Evolutionary conservation across 2,329 filamentous ascomycete genomes (phyloP).

Genomic region (Venturia asperata): DNA sequence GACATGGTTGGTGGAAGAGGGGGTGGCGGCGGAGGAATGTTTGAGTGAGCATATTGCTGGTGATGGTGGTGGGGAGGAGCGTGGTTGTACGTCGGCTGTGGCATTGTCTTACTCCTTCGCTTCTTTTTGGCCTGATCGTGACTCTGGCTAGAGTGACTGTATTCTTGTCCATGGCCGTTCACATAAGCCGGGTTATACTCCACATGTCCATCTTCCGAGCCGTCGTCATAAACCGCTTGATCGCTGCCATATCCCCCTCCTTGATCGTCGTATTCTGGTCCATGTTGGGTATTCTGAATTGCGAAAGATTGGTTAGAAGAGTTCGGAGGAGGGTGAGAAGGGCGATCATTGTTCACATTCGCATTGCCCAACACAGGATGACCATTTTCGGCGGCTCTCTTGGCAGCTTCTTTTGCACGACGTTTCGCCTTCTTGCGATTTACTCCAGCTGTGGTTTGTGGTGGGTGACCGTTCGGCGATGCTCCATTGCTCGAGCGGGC

Average conservation of each 20-base stretch:
- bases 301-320: conserved; percentile 8
- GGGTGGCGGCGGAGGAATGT: conserved; percentile 22
- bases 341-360: conserved; percentile 29
- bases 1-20: conserved; percentile 28
- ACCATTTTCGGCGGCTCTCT: conserved; percentile 38
- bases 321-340: conserved; percentile 19
- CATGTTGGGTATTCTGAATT: background rate
- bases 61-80: background rate
- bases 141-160: conserved; percentile 9
- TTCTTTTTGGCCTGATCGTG: conserved; percentile 21
- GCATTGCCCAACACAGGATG: conserved; percentile 24
- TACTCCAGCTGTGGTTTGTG: background rate
- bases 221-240: conserved; percentile 17
- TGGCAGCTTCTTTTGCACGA: conserved; percentile 73
- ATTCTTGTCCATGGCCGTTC: conserved; percentile 47
- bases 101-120: conserved; percentile 17
- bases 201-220: conserved; percentile 13
- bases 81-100: background rate
- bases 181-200: conserved; percentile 43
- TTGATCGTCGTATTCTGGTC: conserved; percentile 13
- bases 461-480: conserved; percentile 27
- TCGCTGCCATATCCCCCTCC: background rate
- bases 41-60: conserved; percentile 26
- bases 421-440: conserved; percentile 96
- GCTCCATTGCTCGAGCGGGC: conserved; percentile 33